These are phyloP conservation scores for Vigna radiata DNA, from an alignment of 306 rosid species.

Conservation along the genomic window DNA sequence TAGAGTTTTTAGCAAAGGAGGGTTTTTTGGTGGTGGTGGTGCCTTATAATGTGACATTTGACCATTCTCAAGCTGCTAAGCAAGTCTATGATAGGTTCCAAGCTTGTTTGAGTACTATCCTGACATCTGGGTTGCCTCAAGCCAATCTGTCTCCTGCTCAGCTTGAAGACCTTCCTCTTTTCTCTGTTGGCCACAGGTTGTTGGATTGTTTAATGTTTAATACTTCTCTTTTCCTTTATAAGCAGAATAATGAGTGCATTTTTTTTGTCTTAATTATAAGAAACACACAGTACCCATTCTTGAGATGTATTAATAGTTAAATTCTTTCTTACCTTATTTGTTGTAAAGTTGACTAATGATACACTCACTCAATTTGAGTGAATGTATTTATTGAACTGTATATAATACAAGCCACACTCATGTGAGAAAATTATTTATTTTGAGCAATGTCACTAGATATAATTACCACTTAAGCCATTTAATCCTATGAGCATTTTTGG, in stretches of 20 bases:
- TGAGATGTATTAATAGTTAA: not conserved
- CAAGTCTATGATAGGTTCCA: constrained; percentile 85
- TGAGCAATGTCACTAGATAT: not conserved
- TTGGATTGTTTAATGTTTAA: constrained; percentile 7
- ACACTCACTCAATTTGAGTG: not conserved
- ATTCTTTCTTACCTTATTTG: not conserved
- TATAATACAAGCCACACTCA: not conserved
- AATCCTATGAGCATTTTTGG: no score
- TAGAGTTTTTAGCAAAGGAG: constrained; percentile 74
- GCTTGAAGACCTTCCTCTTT: constrained; percentile 71
- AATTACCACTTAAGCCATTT: not conserved
- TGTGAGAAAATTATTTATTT: not conserved
- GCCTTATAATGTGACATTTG: constrained; percentile 93
- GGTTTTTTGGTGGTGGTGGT: constrained; percentile 81
- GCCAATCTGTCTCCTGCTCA: constrained; percentile 68
- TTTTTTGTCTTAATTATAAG: no score
- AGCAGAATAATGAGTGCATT: no score
- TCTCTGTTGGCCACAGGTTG: constrained; percentile 93
- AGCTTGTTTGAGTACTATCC: constrained; percentile 67
- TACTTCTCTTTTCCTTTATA: not conserved
- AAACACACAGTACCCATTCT: no score
- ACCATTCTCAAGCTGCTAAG: constrained; percentile 74
- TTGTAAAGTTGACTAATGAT: no score
- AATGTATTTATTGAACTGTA: not conserved
- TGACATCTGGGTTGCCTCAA: constrained; percentile 72